Percentiles rank a stretch among this genome's conserved stretches.
Conservation (phyloP, 2,329 filamentous ascomycete genomes). For the Hypoxylon sp. region DNA sequence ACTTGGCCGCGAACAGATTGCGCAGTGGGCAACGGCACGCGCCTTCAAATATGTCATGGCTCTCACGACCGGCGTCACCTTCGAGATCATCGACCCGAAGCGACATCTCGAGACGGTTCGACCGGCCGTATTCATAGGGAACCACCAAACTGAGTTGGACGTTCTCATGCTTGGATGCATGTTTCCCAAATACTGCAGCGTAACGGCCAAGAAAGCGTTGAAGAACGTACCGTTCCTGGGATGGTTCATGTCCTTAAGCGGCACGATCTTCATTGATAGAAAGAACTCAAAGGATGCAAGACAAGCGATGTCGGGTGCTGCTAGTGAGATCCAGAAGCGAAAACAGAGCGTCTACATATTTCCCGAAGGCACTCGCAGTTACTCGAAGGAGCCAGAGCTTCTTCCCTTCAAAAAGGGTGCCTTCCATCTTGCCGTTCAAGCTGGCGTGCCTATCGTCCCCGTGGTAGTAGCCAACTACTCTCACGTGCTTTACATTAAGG, state of each 20-base stretch:
- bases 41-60: constrained; percentile 86
- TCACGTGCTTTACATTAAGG: constrained; percentile 76
- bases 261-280: constrained; percentile 96
- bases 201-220: constrained; percentile 91
- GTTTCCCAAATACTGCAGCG: constrained; percentile 91
- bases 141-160: constrained; percentile 97
- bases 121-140: constrained; percentile 91
- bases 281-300: constrained; percentile 86
- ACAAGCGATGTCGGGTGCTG: constrained; percentile 87
- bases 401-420: constrained; percentile 99
- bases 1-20: constrained; percentile 78
- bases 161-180: constrained; percentile 90
- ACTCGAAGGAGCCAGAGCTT: constrained; percentile 83
- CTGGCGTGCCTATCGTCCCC: constrained; percentile 92
- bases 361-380: constrained; percentile 93
- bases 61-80: constrained; percentile 81
- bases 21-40: constrained; percentile 88
- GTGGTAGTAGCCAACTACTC: constrained; percentile 86
- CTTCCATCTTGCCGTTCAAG: constrained; percentile 95
- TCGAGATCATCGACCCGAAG: constrained; percentile 78
- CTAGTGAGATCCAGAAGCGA: constrained; percentile 80
- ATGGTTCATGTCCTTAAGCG: constrained; percentile 92
- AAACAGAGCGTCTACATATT: constrained; percentile 88
- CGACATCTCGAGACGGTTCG: constrained; percentile 74
- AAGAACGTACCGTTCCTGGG: constrained; percentile 86